Conservation (phyloP, 2,329 filamentous ascomycete species). For the Macrophomina phaseolina region DNA sequence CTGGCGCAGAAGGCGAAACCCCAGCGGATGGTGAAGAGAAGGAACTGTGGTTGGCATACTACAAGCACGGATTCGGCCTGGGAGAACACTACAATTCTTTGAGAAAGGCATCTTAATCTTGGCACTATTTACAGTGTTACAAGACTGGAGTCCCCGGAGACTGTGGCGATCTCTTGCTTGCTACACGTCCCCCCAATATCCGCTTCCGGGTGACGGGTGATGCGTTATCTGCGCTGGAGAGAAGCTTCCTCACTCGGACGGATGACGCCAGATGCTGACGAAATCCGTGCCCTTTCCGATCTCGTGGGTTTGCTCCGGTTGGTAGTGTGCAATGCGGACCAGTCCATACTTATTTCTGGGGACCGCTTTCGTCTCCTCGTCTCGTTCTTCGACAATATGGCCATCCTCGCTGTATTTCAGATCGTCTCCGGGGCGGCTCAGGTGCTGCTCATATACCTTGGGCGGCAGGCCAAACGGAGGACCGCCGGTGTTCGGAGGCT, state of each 20-base stretch:
- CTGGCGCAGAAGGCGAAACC: conserved; percentile 49
- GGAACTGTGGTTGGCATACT: conserved; percentile 91
- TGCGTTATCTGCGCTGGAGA: neutral
- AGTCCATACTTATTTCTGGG: conserved; percentile 48
- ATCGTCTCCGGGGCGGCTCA: conserved; percentile 71
- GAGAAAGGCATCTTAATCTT: conserved; percentile 39
- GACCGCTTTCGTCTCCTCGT: conserved; percentile 35
- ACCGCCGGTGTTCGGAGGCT: conserved; percentile 67
- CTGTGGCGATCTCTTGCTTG: neutral
- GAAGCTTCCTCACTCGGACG: neutral
- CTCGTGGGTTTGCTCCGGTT: conserved; percentile 62
- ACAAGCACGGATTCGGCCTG: conserved; percentile 88
- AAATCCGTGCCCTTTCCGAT: conserved; percentile 58
- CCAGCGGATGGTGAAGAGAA: conserved; percentile 53
- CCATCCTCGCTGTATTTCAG: conserved; percentile 65
- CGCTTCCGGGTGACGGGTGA: too few relatives aligned
- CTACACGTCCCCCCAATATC: neutral
- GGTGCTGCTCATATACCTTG: conserved; percentile 73
- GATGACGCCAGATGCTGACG: conserved; percentile 56
- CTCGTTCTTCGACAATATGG: conserved; percentile 54
- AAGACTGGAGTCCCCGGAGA: neutral
- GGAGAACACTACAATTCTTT: conserved; percentile 98
- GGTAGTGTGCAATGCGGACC: conserved; percentile 58
- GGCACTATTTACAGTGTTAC: neutral
- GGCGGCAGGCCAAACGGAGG: conserved; percentile 76